Evolutionary conservation across 2,329 filamentous ascomycete species (phyloP), one percentile per base, ranked within the genome.

Genomic region (Mycogone perniciosa): DNA sequence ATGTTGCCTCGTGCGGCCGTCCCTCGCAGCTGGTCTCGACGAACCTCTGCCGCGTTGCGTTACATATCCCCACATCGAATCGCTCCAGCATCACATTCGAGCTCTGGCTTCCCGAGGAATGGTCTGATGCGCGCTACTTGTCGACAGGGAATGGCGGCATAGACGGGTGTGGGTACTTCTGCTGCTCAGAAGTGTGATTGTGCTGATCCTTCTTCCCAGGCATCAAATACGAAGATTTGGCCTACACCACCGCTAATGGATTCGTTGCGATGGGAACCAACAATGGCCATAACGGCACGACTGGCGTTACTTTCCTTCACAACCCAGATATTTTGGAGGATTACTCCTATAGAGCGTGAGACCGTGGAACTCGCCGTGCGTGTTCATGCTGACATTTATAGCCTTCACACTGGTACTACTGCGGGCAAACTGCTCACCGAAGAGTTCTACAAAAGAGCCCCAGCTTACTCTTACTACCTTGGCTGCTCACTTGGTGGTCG

Each of bases 401-500:
- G 51, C 0, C 51, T 73, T 1, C 79, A 81, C 54, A 73, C 70
- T 0, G 76, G 74, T 0, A 72, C 76, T 0, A 67, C 71, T 0
- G 57, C 74, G 1, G 76, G 73, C 9, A 82, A 79, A 57, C 52
- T 69, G 13, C 63, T 82, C 20, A 67, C 70, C 2, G 57, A 71
- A 10, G 59, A 63, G 0, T 80, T 77, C 61, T 83, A 82, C 57
- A 63, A 64, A 2, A 53, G 51, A 3, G 4, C 30, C 0, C 60
- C 68, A 0, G 61, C 64, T 0, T 75, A 73, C 47, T 74, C 71
- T 1, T 84, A 83, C 62, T 83, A 76, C 54, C 59, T 75, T 2
- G 81, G 81, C 6, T 84, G 81, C 58, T 82, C 78, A 0, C 75
- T 77, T 0, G 81, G 82, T 6, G 80, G 81, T 1, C 69, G 80